Conservation (phyloP, 2,329 filamentous ascomycete genomes). For the Diaporthe sp. region DNA sequence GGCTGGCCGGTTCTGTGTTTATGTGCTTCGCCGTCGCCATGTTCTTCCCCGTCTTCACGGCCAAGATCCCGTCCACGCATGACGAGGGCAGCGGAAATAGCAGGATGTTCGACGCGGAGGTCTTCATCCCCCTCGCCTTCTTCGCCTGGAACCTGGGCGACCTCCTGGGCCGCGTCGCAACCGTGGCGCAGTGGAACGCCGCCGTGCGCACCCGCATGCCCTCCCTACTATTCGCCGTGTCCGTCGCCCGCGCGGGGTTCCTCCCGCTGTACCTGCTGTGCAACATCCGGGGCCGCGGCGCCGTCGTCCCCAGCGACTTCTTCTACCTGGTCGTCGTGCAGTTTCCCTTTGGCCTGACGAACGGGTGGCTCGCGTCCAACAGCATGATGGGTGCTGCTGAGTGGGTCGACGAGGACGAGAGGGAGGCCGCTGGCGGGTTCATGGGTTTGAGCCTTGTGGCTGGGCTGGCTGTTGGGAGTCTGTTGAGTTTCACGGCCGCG, state of each 20-base stretch:
- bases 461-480: conserved; percentile 85
- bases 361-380: conserved; percentile 86
- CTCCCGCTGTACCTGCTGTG: conserved; percentile 90
- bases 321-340: conserved; percentile 92
- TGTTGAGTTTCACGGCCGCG: conserved; percentile 84
- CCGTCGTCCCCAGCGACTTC: conserved; percentile 79
- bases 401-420: conserved; percentile 84
- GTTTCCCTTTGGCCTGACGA: conserved; percentile 83
- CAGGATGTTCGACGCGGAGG: conserved; percentile 73
- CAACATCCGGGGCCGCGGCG: conserved; percentile 83
- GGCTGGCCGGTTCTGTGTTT: conserved; percentile 81
- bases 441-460: conserved; percentile 93
- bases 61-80: conserved; percentile 66
- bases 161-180: conserved; percentile 77
- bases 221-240: conserved; percentile 72
- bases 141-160: conserved; percentile 95
- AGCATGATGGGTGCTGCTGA: conserved; percentile 92
- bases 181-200: conserved; percentile 65
- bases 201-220: conserved; percentile 69
- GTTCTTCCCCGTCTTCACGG: conserved; percentile 92
- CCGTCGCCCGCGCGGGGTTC: conserved; percentile 74
- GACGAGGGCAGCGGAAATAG: conserved; percentile 32
- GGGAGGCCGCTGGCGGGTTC: conserved; percentile 90
- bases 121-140: conserved; percentile 91
- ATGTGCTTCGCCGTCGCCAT: conserved; percentile 87